phyloP scores from a whole-genome alignment of 176 grass and related monocot species.

The Hsuehochloa calcarea region DNA sequence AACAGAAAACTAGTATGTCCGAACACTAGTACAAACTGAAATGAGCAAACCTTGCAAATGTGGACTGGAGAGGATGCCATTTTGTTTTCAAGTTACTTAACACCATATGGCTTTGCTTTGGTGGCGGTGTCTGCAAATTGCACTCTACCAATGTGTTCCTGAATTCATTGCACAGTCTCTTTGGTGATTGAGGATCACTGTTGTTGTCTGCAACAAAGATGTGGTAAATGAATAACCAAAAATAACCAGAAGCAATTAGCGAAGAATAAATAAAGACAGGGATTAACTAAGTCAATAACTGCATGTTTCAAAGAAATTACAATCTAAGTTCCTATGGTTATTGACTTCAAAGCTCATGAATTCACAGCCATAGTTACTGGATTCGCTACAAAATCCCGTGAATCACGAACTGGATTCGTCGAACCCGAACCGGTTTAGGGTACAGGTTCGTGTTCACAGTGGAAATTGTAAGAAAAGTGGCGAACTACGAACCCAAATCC shows the following conservation, averaged over 20 bases:
- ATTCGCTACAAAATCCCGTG: too few species aligned
- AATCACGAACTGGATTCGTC: too few species aligned
- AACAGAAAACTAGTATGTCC: conserved; percentile 17
- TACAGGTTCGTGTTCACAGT: too few species aligned
- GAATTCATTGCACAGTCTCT: conserved; percentile 61
- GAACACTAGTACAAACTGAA: conserved; percentile 28
- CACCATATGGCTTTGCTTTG: conserved; percentile 51
- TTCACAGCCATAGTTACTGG: too few species aligned
- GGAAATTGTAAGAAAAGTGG: too few species aligned
- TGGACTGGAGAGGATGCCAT: conserved; percentile 71
- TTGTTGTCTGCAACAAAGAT: conserved; percentile 50
- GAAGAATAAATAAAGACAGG: background rate
- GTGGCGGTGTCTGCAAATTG: conserved; percentile 66
- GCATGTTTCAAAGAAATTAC: conserved; percentile 11
- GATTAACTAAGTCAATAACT: background rate
- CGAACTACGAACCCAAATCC: too few species aligned
- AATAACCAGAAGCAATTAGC: background rate
- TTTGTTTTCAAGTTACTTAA: conserved; percentile 59
- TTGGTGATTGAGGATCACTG: conserved; percentile 52
- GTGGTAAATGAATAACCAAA: conserved; percentile 9
- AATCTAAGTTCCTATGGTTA: background rate
- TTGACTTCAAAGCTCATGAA: background rate
- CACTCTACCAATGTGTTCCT: conserved; percentile 48
- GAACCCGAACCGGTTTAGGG: too few species aligned
- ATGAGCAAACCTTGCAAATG: conserved; percentile 77